Evolutionary conservation across 225 moss, liverwort and hornwort genomes (phyloP).

Genomic region (Polytrichum formosum): DNA sequence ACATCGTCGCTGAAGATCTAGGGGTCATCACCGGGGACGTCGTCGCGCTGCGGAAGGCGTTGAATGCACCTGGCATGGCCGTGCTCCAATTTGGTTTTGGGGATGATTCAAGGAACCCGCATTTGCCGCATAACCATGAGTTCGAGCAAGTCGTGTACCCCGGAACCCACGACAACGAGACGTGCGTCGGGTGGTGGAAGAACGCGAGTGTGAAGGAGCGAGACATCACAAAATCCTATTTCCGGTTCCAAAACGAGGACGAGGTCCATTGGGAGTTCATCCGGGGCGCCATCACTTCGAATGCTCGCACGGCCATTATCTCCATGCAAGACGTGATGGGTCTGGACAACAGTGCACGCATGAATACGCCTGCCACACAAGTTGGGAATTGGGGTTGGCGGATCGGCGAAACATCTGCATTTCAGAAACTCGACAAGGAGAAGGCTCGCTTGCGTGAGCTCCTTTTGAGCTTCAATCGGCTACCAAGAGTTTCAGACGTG

Average conservation of each 20-base stretch:
- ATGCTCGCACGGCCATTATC: slow-evolving; percentile 66
- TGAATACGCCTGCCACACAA: slow-evolving; percentile 77
- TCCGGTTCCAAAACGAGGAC: slow-evolving; percentile 30
- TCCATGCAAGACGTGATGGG: slow-evolving; percentile 80
- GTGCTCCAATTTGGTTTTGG: slow-evolving; percentile 76
- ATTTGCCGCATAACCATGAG: slow-evolving; percentile 79
- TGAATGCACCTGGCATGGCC: slow-evolving; percentile 77
- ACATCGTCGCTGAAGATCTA: slow-evolving; percentile 84
- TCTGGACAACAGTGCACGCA: slow-evolving; percentile 61
- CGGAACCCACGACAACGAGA: slow-evolving; percentile 89
- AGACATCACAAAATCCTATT: slow-evolving; percentile 26
- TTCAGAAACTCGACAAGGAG: slow-evolving; percentile 20
- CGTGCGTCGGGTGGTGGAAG: slow-evolving; percentile 58
- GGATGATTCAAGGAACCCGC: slow-evolving; percentile 55
- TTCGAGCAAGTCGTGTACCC: slow-evolving; percentile 83
- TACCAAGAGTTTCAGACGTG: neutral
- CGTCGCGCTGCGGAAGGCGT: slow-evolving; percentile 50
- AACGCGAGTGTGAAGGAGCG: slow-evolving; percentile 15
- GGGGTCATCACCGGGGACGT: slow-evolving; percentile 79
- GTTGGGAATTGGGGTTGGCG: slow-evolving; percentile 57
- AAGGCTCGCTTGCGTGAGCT: slow-evolving; percentile 20
- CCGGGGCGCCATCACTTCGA: slow-evolving; percentile 48
- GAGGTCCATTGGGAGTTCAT: slow-evolving; percentile 85
- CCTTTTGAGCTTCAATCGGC: slow-evolving; percentile 1
- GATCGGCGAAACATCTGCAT: slow-evolving; percentile 22